Base-by-base conservation (phyloP, 2,329 filamentous ascomycete species). In the Knufia petricola region DNA sequence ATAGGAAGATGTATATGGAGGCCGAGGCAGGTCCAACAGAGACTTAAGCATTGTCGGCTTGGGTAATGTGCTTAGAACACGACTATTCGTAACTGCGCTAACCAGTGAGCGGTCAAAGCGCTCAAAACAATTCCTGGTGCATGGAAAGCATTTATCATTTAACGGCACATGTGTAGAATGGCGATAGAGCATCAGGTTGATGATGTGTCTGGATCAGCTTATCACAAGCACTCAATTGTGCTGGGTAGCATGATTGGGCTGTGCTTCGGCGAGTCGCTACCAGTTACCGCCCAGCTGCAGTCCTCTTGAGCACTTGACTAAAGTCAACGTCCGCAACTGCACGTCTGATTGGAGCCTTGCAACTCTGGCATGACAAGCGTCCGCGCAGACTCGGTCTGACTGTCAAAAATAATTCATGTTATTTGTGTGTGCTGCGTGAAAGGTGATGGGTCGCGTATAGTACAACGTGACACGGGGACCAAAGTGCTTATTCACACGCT, bases 201-300 rank as follows among this genome's bases (percentile, higher is more conserved):
- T 12, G 12, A 28, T n/a, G 7, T n/a, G 32, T 8, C 32, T n/a
- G 37, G 30, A 24, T 13, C 30, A 39, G 17, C 44, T 47, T 28
- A 47, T 47, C 44, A 47, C 23, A 47, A 30, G 44, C 44, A 39
- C 32, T 30, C 9, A 17, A 26, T n/a, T 30, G 20, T 15, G 44
- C 19, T n/a, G 28, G 21, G 19, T 38, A 28, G 34, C 26, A 32
- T 47, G 32, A 47, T 47, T 47, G 41, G 41, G 17, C 24, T 13
- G 12, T 20, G 8, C 4, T 15, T 28, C 17, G 20, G 41, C 41
- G 41, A 32, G 20, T 32, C 41, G 41, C 41, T 34, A 10, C 41
- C n/a, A 28, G 13, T 31, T 40, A 23, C 17, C 37, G 37, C 37
- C 8, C 37, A 17, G 15, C 23, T 13, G 39, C 39, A 26, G 21